phyloP scores from a whole-genome alignment of 2,329 filamentous ascomycete genomes.

The Alternaria ethzedia region DNA sequence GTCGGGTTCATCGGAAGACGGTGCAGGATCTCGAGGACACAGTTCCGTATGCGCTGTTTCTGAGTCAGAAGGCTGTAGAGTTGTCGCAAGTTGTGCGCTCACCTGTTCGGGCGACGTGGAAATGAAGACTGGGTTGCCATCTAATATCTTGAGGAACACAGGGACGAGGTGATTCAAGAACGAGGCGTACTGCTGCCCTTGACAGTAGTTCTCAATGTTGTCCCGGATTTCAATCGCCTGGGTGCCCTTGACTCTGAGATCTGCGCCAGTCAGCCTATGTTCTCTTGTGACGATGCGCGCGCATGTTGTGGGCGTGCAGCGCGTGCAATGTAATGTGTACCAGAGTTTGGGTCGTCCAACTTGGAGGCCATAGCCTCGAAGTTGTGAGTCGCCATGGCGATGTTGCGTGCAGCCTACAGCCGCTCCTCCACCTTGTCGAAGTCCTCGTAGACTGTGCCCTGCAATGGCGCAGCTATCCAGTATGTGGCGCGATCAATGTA shows the following conservation, averaged over 20 bases:
- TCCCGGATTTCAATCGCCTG: conserved; percentile 88
- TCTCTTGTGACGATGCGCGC: background rate
- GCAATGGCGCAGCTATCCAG: conserved; percentile 16
- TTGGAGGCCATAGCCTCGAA: conserved; percentile 56
- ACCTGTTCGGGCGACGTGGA: conserved; percentile 91
- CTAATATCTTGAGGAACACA: conserved; percentile 83
- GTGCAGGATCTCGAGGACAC: conserved; percentile 92
- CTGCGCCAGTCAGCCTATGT: conserved; percentile 57
- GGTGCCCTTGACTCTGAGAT: conserved; percentile 80
- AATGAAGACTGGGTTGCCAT: conserved; percentile 86
- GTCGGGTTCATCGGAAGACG: conserved; percentile 76
- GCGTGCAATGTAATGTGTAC: conserved; percentile 26
- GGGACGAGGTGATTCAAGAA: conserved; percentile 91
- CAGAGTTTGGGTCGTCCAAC: conserved; percentile 52
- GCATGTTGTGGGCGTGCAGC: background rate
- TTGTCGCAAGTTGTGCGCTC: conserved; percentile 38
- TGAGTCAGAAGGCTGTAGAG: conserved; percentile 15
- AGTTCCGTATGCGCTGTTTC: conserved; percentile 82
- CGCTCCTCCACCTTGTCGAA: conserved; percentile 23
- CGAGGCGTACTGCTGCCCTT: conserved; percentile 74
- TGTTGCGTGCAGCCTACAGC: conserved; percentile 30
- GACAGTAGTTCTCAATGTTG: conserved; percentile 86
- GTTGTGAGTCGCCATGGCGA: conserved; percentile 50
- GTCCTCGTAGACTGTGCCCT: conserved; percentile 12
- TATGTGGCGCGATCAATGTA: conserved; percentile 16